Conservation (phyloP, 2,329 filamentous ascomycete species). For the Aspergillus versicolor region DNA sequence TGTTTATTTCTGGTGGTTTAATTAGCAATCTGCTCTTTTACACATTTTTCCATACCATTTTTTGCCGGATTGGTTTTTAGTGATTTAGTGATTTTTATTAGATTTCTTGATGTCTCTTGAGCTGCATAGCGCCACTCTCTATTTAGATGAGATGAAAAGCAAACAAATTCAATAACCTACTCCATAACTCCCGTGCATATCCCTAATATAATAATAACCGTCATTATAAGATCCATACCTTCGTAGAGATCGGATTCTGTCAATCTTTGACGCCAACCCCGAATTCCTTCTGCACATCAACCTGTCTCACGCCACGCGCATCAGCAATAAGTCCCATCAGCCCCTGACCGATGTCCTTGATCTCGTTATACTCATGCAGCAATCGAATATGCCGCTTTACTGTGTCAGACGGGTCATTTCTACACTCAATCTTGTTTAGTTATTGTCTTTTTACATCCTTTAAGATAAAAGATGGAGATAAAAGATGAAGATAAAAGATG, state of each 20-base stretch:
- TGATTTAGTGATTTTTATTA: background rate
- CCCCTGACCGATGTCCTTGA: slow-evolving; percentile 66
- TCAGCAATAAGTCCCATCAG: slow-evolving; percentile 68
- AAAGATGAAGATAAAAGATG: too few relatives aligned
- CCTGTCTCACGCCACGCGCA: slow-evolving; percentile 56
- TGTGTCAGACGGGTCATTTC: slow-evolving; percentile 49
- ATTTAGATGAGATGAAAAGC: background rate
- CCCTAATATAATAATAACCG: background rate
- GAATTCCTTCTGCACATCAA: slow-evolving; percentile 43
- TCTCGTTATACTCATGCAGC: slow-evolving; percentile 69
- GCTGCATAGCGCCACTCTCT: background rate
- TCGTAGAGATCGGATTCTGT: slow-evolving; percentile 5
- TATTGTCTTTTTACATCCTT: too few relatives aligned
- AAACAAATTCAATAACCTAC: background rate
- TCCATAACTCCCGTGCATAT: background rate
- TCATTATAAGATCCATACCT: background rate
- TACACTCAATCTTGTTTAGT: slow-evolving; percentile 3
- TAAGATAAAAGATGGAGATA: too few relatives aligned
- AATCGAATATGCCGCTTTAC: slow-evolving; percentile 64
- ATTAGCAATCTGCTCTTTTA: background rate
- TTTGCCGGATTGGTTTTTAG: background rate
- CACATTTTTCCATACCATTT: background rate
- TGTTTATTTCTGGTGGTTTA: background rate
- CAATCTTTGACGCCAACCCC: slow-evolving; percentile 40
- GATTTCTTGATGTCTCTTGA: background rate